Percentiles rank a stretch among this genome's conserved stretches.
phyloP scores from a whole-genome alignment of 129 eudicot species.

The Flaveria linearis region DNA sequence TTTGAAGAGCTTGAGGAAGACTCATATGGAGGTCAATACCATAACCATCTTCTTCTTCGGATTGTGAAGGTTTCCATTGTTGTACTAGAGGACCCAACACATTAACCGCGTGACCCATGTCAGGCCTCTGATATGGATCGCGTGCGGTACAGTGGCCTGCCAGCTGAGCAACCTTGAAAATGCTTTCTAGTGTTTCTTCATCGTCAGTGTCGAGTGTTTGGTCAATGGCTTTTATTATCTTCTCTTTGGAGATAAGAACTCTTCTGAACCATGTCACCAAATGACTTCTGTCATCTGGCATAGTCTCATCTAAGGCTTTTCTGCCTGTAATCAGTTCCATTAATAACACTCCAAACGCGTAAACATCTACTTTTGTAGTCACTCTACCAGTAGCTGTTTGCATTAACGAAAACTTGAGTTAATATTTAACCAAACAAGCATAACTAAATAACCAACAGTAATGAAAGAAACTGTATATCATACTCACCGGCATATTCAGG shows the following conservation, averaged over 20 bases:
- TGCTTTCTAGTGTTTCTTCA: conserved; percentile 54
- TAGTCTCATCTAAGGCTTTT: conserved; percentile 60
- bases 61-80: conserved; percentile 56
- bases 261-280: conserved; percentile 70
- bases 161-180: conserved; percentile 64
- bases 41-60: conserved; percentile 44
- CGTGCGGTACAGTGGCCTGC: conserved; percentile 75
- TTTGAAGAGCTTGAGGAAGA: conserved; percentile 50
- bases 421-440: background rate
- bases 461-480: background rate
- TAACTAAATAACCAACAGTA: background rate
- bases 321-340: conserved; percentile 75
- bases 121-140: conserved; percentile 65
- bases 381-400: conserved; percentile 76
- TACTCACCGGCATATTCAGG: conserved; percentile 75
- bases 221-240: conserved; percentile 42
- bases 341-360: conserved; percentile 66
- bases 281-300: conserved; percentile 61
- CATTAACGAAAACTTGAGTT: background rate
- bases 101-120: conserved; percentile 78
- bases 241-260: conserved; percentile 40
- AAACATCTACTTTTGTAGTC: conserved; percentile 69
- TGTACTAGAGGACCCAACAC: conserved; percentile 62
- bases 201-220: conserved; percentile 41
- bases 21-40: conserved; percentile 43